phyloP scores from a whole-genome alignment of 2,329 filamentous ascomycete species.

The Alternaria sp. region DNA sequence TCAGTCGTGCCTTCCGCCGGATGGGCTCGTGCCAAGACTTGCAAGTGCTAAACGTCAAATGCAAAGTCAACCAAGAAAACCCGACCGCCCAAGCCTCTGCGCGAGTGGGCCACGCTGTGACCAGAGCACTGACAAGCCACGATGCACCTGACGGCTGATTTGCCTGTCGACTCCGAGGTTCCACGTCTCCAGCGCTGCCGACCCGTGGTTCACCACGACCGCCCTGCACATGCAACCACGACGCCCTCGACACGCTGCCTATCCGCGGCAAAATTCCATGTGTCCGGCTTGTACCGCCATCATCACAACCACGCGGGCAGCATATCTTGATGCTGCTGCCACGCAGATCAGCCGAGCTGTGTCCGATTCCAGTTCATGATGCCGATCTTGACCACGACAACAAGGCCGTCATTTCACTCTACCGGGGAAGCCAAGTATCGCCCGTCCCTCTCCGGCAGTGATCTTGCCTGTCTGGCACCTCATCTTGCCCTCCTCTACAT shows the following conservation, averaged over 20 bases:
- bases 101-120: neutral
- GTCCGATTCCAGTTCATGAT: slow-evolving; percentile 5
- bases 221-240: slow-evolving; percentile 1
- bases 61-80: slow-evolving; percentile 11
- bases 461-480: neutral
- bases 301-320: neutral
- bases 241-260: neutral
- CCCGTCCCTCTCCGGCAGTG: slow-evolving; percentile 5
- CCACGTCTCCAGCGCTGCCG: neutral
- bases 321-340: slow-evolving; percentile 1
- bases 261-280: neutral
- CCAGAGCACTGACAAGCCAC: neutral
- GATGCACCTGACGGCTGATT: neutral
- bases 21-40: slow-evolving; percentile 16
- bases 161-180: neutral
- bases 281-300: slow-evolving; percentile 5
- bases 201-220: neutral
- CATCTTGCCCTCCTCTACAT: neutral
- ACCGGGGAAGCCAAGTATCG: neutral
- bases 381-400: slow-evolving; percentile 10
- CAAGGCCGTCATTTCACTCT: neutral
- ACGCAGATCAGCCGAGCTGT: slow-evolving; percentile 14
- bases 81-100: slow-evolving; percentile 1
- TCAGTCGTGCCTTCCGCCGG: slow-evolving; percentile 11
- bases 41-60: slow-evolving; percentile 15